Evolutionary conservation across 495 filamentous ascomycete genomes (phyloP), one percentile per base, ranked within the genome.

Genomic region (Rostrohypoxylon terebratum): DNA sequence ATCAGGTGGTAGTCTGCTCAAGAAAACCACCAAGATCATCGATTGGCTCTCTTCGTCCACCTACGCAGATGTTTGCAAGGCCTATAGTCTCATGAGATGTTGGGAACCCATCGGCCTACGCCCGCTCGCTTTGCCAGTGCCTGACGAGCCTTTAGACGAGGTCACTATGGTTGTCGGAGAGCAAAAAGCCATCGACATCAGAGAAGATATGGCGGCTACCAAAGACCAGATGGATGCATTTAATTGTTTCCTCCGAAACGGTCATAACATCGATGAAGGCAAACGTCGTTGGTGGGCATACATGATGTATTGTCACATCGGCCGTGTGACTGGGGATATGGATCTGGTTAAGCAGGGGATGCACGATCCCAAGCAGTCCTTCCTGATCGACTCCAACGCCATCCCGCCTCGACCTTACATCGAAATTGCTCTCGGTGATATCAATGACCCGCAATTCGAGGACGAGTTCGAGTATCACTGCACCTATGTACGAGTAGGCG

Each of bases 301-400:
- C 50, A 1, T 66, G 7, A 8, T 72, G 3, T 75, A 73, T 23
- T 55, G 55, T 38, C 50, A 63, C 21, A 64, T 75, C 21, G 69
- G 73, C 5, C 59, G 13, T 21, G 9, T 69, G 7, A 33, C 33
- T 23, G 31, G 14, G 0, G 44, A 73, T 18, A 21, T 51, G 36
- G 69, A 75, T 23, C 47, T 75, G 10, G 23, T 28, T 14, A 45
- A 65, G 16, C 60, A 60, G 20, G 69, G 68, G 2, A 34, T 77
- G 10, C 0, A 78, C 60, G 0, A 82, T 86, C 58, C 84, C 80
- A 23, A 86, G 73, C 0, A 82, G 71, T 11, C 82, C 77, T 42
- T 81, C 80, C 14, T 78, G 59, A 13, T 80, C 79, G 20, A 54
- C 0, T 6, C 20, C 0, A 23, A 53, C 13, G 9, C 16, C 23